These are phyloP conservation scores for Tetraselmis chui DNA, from an alignment of 139 green algal species.

Conservation along the genomic window DNA sequence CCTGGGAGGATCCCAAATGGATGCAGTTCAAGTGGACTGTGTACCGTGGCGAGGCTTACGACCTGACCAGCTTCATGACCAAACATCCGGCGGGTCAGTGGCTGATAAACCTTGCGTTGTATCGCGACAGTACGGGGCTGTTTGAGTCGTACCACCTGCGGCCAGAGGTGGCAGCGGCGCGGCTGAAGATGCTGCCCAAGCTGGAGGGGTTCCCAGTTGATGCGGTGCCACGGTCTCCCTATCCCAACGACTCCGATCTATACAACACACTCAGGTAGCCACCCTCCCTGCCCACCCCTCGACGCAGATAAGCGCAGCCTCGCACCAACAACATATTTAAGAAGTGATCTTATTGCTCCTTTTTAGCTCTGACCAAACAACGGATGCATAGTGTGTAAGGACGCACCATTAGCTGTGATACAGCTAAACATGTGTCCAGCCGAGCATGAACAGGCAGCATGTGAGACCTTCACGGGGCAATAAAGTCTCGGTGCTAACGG, in stretches of 20 bases:
- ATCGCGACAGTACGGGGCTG: slow-evolving; percentile 69
- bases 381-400: no score
- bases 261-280: slow-evolving; percentile 44
- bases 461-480: no score
- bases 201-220: slow-evolving; percentile 71
- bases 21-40: slow-evolving; percentile 48
- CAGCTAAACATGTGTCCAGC: no score
- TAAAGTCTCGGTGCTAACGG: no score
- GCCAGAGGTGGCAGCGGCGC: slow-evolving; percentile 49
- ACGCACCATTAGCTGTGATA: no score
- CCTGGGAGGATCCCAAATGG: slow-evolving; percentile 15
- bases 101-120: slow-evolving; percentile 72
- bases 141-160: slow-evolving; percentile 80
- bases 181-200: slow-evolving; percentile 54
- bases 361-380: no score
- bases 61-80: slow-evolving; percentile 40
- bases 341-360: no score
- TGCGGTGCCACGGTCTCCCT: slow-evolving; percentile 59
- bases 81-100: slow-evolving; percentile 57
- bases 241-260: slow-evolving; percentile 67
- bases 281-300: no score
- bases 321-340: no score
- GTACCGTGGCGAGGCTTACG: slow-evolving; percentile 55
- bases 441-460: no score
- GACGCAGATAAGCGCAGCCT: no score